Conservation (phyloP, 169 alveolate species). For the Haemoproteus tartakovskyi region DNA sequence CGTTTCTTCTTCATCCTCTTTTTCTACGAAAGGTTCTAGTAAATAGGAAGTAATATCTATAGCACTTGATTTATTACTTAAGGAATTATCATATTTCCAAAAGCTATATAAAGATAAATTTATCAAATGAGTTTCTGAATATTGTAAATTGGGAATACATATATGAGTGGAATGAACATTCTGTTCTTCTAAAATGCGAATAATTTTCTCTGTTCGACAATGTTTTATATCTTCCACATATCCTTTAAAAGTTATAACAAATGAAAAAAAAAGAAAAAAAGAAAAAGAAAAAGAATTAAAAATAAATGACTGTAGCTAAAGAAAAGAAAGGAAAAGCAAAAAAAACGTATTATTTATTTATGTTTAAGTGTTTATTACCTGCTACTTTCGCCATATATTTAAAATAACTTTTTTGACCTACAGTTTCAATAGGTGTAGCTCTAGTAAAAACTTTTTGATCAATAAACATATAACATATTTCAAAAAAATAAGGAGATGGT, state of each 20-base stretch:
- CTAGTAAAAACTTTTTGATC: conserved; percentile 60
- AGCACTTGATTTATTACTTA: conserved; percentile 11
- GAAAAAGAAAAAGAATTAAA: background rate
- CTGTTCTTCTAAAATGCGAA: conserved; percentile 27
- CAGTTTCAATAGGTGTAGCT: conserved; percentile 66
- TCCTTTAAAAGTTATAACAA: conserved; percentile 8
- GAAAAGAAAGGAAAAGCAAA: background rate
- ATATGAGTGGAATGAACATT: conserved; percentile 49
- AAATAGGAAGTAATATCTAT: conserved; percentile 59
- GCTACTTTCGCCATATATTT: conserved; percentile 62
- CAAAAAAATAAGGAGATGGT: conserved; percentile 67
- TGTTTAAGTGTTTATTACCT: conserved; percentile 4
- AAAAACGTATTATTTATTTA: background rate
- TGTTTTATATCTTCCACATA: conserved; percentile 64
- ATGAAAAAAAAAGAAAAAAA: background rate
- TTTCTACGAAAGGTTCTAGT: conserved; percentile 60
- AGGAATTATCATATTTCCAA: conserved; percentile 51
- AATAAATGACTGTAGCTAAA: background rate
- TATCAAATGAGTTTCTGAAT: conserved; percentile 46
- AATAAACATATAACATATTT: conserved; percentile 59
- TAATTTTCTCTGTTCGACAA: conserved; percentile 59
- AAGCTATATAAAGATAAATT: conserved; percentile 57
- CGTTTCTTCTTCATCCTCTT: conserved; percentile 13
- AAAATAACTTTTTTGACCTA: conserved; percentile 58
- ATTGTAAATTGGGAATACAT: conserved; percentile 35